Conservation (phyloP, 1,139 yeast genomes). For the Sugiyamaella novakii region DNA sequence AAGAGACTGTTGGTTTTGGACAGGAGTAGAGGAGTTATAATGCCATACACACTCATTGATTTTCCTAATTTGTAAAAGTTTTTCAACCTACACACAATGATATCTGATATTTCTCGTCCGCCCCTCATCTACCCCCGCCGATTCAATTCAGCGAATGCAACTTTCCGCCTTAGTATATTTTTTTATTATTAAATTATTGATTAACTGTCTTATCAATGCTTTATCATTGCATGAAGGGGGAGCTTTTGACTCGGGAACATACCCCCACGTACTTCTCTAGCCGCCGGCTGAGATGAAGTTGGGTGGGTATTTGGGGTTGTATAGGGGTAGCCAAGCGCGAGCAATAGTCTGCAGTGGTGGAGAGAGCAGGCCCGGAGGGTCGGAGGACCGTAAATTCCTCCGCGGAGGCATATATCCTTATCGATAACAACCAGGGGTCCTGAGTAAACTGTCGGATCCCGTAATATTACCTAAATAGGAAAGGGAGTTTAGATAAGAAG, state of each 20-base stretch:
- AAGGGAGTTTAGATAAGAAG: conserved; percentile 5
- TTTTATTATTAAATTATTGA: conserved; percentile 1
- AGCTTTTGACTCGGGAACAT: no score
- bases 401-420: no score
- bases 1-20: conserved; percentile 94
- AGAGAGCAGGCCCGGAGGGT: no score
- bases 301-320: no score
- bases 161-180: conserved; percentile 2
- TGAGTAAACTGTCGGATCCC: neutral
- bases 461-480: conserved; percentile 1
- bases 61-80: neutral
- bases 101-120: neutral
- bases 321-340: no score
- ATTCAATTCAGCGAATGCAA: neutral
- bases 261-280: no score
- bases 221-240: no score
- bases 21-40: conserved; percentile 81
- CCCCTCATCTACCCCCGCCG: neutral
- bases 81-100: neutral
- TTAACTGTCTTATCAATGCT: neutral
- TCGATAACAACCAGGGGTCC: no score
- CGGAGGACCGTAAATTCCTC: no score
- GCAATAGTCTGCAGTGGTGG: no score
- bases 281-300: no score
- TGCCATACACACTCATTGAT: no score